Conservation (phyloP, 768 basidiomycete genomes). For the Leccinum subgranulosum region DNA sequence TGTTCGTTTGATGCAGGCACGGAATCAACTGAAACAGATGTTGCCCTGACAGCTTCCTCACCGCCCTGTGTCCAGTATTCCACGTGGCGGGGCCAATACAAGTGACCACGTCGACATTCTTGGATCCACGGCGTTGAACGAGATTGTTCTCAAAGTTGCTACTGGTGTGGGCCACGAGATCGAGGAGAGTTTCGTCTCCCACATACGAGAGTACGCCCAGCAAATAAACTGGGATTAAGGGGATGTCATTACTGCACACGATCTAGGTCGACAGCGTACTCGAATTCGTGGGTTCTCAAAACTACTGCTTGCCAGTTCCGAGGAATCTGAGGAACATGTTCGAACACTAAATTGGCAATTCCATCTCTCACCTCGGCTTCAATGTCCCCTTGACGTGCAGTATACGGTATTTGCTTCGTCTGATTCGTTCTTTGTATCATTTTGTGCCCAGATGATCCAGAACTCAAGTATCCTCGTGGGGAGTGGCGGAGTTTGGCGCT, state of each 20-base stretch:
- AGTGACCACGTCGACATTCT: slow-evolving; percentile 88
- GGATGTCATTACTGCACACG: neutral
- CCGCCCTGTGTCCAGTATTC: slow-evolving; percentile 65
- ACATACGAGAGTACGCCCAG: slow-evolving; percentile 71
- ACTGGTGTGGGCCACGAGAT: slow-evolving; percentile 78
- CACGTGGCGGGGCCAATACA: slow-evolving; percentile 88
- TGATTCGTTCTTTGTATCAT: neutral
- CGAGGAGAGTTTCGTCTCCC: slow-evolving; percentile 65
- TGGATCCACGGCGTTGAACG: slow-evolving; percentile 78
- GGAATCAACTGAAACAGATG: slow-evolving; percentile 2
- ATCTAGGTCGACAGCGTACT: neutral
- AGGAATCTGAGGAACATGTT: neutral
- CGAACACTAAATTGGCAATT: neutral
- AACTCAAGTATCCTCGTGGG: neutral
- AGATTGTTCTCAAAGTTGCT: slow-evolving; percentile 87
- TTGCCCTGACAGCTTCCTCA: slow-evolving; percentile 65
- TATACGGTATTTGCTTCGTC: neutral
- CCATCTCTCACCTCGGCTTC: neutral
- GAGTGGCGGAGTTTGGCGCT: neutral
- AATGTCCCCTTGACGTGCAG: slow-evolving; percentile 1
- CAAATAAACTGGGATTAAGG: slow-evolving; percentile 76
- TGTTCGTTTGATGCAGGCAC: neutral
- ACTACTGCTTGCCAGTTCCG: neutral
- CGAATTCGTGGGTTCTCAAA: slow-evolving; percentile 2
- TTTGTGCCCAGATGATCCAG: neutral